These are phyloP conservation scores for Sclerotinia nivalis DNA, from an alignment of 2,329 filamentous ascomycete species.

Conservation along the genomic window DNA sequence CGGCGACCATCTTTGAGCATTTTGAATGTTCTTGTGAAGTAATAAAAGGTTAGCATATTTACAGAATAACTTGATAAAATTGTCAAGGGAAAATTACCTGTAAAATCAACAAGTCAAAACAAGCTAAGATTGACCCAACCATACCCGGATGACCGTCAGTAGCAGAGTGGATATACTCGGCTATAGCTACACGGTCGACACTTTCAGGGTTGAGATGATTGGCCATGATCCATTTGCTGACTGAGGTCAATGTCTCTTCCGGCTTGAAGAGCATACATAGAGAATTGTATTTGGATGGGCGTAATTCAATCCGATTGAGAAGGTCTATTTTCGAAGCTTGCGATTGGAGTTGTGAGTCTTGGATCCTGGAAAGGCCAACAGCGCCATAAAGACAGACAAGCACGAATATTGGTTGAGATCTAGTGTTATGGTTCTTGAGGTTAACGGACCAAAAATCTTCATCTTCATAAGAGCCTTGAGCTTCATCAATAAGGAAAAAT, in stretches of 20 bases:
- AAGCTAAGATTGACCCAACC: not conserved
- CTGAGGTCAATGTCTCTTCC: not conserved
- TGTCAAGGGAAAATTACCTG: not conserved
- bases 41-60: not conserved
- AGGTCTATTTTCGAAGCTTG: not conserved
- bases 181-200: not conserved
- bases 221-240: not conserved
- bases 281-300: not conserved
- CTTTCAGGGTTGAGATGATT: not conserved
- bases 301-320: not conserved
- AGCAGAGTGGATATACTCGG: constrained; percentile 7
- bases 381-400: not conserved
- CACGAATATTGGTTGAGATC: not conserved
- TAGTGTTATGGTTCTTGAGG: not conserved
- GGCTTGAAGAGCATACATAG: not conserved
- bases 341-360: not conserved
- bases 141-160: constrained; percentile 7
- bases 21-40: not conserved
- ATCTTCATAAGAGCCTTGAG: constrained; percentile 6
- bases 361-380: not conserved
- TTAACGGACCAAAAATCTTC: not conserved
- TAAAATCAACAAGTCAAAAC: not conserved
- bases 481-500: not conserved
- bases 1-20: not conserved
- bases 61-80: not conserved